Evolutionary conservation across 108 stramenopile genomes (phyloP).

Genomic region (Conticribra guillardii): DNA sequence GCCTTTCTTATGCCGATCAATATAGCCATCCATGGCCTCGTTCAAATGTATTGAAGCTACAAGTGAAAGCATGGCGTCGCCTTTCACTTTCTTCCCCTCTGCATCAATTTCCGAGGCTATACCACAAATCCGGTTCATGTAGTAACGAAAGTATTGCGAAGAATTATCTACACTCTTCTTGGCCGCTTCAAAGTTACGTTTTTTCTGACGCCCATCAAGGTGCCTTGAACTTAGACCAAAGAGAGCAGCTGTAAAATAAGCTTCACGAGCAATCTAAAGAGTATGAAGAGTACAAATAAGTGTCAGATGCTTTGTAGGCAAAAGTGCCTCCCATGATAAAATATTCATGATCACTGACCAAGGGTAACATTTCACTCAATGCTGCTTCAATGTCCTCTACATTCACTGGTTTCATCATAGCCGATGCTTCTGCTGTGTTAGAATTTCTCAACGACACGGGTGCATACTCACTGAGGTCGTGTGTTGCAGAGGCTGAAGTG

Average conservation of each 20-base stretch:
- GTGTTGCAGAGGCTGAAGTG: slow-evolving; percentile 51
- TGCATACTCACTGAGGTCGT: slow-evolving; percentile 77
- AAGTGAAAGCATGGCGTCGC: slow-evolving; percentile 84
- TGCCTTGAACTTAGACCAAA: slow-evolving; percentile 83
- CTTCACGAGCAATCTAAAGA: slow-evolving; percentile 78
- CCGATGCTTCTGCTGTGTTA: slow-evolving; percentile 41
- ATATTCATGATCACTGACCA: slow-evolving; percentile 24
- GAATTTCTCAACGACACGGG: slow-evolving; percentile 42
- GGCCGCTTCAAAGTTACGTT: slow-evolving; percentile 86
- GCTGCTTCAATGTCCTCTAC: slow-evolving; percentile 77
- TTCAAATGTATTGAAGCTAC: slow-evolving; percentile 84
- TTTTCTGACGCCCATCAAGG: slow-evolving; percentile 86
- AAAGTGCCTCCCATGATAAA: neutral
- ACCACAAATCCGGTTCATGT: slow-evolving; percentile 83
- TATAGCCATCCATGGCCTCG: slow-evolving; percentile 88
- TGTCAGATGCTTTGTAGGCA: neutral
- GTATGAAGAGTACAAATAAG: neutral
- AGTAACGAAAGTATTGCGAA: slow-evolving; percentile 83
- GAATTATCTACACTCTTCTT: slow-evolving; percentile 84
- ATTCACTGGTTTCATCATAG: slow-evolving; percentile 68
- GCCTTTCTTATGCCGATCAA: slow-evolving; percentile 89
- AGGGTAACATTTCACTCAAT: slow-evolving; percentile 75
- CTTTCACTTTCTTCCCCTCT: slow-evolving; percentile 53
- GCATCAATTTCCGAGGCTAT: slow-evolving; percentile 73
- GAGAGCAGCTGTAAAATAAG: slow-evolving; percentile 87